Conservation (phyloP, 179 eudicot species). For the Silene noctiflora region DNA sequence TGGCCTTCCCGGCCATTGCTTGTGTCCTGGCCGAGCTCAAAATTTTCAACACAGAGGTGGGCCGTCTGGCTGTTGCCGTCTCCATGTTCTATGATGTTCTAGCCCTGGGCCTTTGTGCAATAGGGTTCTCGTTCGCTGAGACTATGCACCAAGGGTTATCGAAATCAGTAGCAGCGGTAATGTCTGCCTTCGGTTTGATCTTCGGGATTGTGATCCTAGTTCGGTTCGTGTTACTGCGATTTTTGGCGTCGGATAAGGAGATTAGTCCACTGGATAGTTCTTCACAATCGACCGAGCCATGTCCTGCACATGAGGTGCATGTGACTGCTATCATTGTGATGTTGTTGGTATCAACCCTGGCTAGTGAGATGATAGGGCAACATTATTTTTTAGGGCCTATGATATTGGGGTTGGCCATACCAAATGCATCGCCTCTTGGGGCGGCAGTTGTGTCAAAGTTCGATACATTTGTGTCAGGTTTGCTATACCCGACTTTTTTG, state of each 20-base stretch:
- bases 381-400: constrained; percentile 53
- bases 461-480: constrained; percentile 33
- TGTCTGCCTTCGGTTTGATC: constrained; percentile 22
- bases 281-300: neutral
- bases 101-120: constrained; percentile 28
- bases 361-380: constrained; percentile 49
- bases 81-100: constrained; percentile 48
- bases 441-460: constrained; percentile 42
- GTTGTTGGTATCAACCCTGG: constrained; percentile 29
- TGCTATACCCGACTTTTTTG: constrained; percentile 55
- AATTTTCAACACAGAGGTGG: constrained; percentile 54
- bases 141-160: neutral
- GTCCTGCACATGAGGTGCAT: constrained; percentile 21
- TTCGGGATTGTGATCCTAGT: constrained; percentile 13
- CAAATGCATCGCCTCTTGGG: constrained; percentile 64
- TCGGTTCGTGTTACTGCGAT: constrained; percentile 30
- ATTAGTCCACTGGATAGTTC: neutral
- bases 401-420: constrained; percentile 46
- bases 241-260: constrained; percentile 10
- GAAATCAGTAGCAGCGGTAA: neutral
- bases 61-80: constrained; percentile 48
- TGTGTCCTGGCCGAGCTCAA: constrained; percentile 52
- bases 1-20: constrained; percentile 49
- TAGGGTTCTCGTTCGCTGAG: constrained; percentile 23
- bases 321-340: constrained; percentile 21